phyloP scores from a whole-genome alignment of 495 filamentous ascomycete species.

The Hyaloscypha finlandica region DNA sequence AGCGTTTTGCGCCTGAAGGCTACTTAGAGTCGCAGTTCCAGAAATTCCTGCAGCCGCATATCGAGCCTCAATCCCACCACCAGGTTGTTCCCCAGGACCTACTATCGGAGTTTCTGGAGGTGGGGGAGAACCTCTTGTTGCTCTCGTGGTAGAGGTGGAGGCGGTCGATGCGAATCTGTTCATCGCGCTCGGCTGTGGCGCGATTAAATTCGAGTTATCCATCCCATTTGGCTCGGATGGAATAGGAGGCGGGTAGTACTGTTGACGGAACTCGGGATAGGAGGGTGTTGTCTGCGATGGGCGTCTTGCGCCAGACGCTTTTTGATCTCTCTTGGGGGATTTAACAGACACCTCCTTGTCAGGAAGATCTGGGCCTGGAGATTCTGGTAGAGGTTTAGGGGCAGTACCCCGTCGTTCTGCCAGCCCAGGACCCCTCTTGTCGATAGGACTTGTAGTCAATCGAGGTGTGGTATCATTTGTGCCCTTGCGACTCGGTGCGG shows the following conservation, averaged over 20 bases:
- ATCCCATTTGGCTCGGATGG: conserved; percentile 24
- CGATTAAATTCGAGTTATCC: conserved; percentile 18
- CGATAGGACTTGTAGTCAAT: conserved; percentile 47
- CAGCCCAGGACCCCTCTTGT: conserved; percentile 54
- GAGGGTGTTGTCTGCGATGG: conserved; percentile 21
- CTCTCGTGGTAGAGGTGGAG: conserved; percentile 90
- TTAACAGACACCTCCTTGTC: conserved; percentile 70
- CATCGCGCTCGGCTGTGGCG: conserved; percentile 43
- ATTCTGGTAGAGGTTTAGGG: conserved; percentile 78
- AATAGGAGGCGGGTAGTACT: conserved; percentile 25
- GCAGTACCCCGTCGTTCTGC: conserved; percentile 73
- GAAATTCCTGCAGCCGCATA: conserved; percentile 89
- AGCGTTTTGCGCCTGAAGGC: conserved; percentile 79
- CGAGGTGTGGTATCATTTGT: conserved; percentile 45
- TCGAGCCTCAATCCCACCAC: conserved; percentile 82
- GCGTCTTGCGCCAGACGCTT: conserved; percentile 24
- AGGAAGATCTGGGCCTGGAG: conserved; percentile 68
- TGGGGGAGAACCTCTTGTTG: conserved; percentile 88
- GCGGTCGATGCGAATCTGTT: conserved; percentile 85
- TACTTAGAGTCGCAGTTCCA: conserved; percentile 76
- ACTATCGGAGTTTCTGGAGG: conserved; percentile 94
- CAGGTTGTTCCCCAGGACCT: conserved; percentile 66
- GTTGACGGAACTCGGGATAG: conserved; percentile 27
- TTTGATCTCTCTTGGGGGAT: conserved; percentile 25
- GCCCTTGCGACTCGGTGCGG: conserved; percentile 18